These are phyloP conservation scores for Fusarium redolens DNA, from an alignment of 2,329 filamentous ascomycete species.

Conservation along the genomic window DNA sequence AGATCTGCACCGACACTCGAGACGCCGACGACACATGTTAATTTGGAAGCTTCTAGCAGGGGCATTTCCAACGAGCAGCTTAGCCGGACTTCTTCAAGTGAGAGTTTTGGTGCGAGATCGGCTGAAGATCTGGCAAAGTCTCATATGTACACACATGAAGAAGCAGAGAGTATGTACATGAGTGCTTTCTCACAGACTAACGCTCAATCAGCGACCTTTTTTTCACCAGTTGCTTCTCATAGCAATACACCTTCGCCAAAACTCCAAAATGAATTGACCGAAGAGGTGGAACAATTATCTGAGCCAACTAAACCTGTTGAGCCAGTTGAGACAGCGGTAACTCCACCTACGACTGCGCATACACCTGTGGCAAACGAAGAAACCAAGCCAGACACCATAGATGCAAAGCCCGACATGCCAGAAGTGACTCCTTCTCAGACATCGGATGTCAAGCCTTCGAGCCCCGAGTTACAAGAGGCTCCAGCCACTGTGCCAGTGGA, in stretches of 20 bases:
- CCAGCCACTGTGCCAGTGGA: neutral
- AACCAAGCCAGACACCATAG: neutral
- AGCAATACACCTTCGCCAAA: constrained; percentile 5
- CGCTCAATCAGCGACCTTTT: constrained; percentile 36
- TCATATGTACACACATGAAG: constrained; percentile 79
- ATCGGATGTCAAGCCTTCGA: neutral
- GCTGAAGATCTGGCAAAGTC: constrained; percentile 70
- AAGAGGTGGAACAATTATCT: neutral
- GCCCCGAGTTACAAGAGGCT: constrained; percentile 3
- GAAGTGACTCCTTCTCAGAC: neutral
- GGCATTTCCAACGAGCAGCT: constrained; percentile 19
- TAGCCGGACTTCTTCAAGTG: constrained; percentile 24
- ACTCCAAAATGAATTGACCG: neutral
- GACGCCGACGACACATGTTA: constrained; percentile 33
- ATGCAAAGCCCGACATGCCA: constrained; percentile 1
- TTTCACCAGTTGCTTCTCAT: constrained; percentile 17
- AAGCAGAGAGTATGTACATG: constrained; percentile 90
- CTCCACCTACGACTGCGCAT: neutral
- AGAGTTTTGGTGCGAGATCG: constrained; percentile 27
- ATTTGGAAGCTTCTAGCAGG: constrained; percentile 1
- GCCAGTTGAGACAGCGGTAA: neutral
- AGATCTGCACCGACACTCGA: constrained; percentile 37
- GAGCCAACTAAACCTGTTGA: neutral
- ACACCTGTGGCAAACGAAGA: neutral
- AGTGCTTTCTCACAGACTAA: constrained; percentile 70